phyloP scores from a whole-genome alignment of 352 stramenopile genomes.

The Globisporangium irregulare region DNA sequence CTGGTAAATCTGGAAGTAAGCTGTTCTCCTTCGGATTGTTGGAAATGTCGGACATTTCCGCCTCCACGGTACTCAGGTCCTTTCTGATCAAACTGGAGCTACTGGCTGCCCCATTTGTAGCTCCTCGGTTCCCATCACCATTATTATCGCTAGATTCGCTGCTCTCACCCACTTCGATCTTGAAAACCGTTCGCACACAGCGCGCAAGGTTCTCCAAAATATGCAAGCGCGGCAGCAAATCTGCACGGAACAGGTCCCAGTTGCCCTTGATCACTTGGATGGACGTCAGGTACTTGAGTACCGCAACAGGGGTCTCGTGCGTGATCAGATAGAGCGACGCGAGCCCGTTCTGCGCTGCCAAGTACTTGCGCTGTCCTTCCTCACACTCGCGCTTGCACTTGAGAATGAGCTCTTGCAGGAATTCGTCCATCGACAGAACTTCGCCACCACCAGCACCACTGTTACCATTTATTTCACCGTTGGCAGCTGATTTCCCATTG shows the following conservation, averaged over 20 bases:
- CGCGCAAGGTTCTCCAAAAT: conserved; percentile 61
- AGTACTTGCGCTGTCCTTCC: conserved; percentile 71
- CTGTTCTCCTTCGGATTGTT: conserved; percentile 40
- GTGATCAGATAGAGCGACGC: conserved; percentile 43
- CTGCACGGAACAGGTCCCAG: conserved; percentile 59
- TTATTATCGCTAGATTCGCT: background rate
- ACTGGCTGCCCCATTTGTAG: background rate
- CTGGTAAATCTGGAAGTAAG: conserved; percentile 39
- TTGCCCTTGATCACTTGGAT: conserved; percentile 48
- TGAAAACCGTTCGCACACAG: conserved; percentile 26
- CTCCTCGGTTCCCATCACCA: background rate
- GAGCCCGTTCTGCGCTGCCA: conserved; percentile 75
- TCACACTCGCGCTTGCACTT: conserved; percentile 77
- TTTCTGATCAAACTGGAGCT: background rate
- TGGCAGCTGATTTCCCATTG: background rate
- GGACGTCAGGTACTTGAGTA: conserved; percentile 52
- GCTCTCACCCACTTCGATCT: conserved; percentile 2
- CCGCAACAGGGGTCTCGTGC: conserved; percentile 28
- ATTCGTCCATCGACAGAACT: conserved; percentile 80
- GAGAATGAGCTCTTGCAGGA: conserved; percentile 63
- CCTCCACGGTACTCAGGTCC: conserved; percentile 2
- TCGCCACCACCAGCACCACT: conserved; percentile 10
- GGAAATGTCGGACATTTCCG: background rate
- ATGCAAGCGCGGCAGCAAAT: conserved; percentile 66
- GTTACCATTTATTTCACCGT: background rate